phyloP scores from a whole-genome alignment of 208 protist species.

The Trypanosoma melophagium region DNA sequence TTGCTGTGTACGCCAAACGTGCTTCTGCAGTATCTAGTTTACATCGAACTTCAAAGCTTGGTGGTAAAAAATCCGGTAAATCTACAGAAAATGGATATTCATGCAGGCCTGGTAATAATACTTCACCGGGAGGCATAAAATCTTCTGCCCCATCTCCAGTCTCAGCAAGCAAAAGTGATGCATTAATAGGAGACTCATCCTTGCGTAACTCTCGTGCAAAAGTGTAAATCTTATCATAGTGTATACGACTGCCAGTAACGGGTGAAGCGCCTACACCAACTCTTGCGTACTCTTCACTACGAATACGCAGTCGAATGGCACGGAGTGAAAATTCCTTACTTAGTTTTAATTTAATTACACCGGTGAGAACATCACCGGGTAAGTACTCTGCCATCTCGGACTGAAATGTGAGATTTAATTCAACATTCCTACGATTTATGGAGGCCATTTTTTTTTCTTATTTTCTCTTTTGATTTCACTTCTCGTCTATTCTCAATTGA shows the following conservation, averaged over 20 bases:
- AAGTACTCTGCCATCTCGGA: background rate
- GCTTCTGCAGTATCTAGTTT: conserved; percentile 5
- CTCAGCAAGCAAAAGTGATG: background rate
- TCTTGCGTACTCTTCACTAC: conserved; percentile 14
- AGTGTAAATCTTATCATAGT: conserved; percentile 22
- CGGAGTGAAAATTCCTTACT: conserved; percentile 9
- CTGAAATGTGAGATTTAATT: conserved; percentile 3
- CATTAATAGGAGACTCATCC: too few relatives aligned
- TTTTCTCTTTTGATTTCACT: too few relatives aligned
- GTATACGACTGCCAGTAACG: background rate
- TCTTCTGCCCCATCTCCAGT: background rate
- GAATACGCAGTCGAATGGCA: conserved; percentile 4
- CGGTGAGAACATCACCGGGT: conserved; percentile 10
- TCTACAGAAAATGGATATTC: conserved; percentile 4
- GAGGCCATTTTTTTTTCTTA: conserved; percentile 2
- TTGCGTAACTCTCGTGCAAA: background rate
- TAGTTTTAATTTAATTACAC: conserved; percentile 12
- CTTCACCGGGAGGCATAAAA: background rate
- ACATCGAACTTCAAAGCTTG: conserved; percentile 20
- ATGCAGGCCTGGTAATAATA: background rate
- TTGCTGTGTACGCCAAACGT: conserved; percentile 10
- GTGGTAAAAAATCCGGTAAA: conserved; percentile 8
- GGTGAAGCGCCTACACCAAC: background rate
- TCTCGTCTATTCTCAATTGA: too few relatives aligned
- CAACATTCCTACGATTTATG: background rate